Evolutionary conservation across 805 yeast species (phyloP).

Genomic region (Alloascoidea hylecoeti): DNA sequence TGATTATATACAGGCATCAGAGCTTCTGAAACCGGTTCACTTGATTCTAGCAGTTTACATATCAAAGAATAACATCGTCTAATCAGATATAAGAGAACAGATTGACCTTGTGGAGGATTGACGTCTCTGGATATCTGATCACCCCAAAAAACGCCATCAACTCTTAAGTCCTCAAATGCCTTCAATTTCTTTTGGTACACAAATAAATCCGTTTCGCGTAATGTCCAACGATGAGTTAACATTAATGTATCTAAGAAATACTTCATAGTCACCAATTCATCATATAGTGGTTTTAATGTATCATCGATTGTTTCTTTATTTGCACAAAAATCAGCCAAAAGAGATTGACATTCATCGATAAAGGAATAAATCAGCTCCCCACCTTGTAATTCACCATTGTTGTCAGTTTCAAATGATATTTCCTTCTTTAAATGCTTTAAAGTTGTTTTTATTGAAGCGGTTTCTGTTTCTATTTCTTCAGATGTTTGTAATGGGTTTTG

Average conservation of each 20-base stretch:
- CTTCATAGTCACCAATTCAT: slow-evolving; percentile 49
- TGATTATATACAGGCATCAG: slow-evolving; percentile 91
- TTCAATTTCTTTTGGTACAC: slow-evolving; percentile 63
- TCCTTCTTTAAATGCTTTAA: slow-evolving; percentile 15
- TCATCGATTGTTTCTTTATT: slow-evolving; percentile 25
- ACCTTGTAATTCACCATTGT: slow-evolving; percentile 14
- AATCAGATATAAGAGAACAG: slow-evolving; percentile 45
- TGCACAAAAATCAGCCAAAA: slow-evolving; percentile 52
- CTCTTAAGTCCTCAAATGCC: slow-evolving; percentile 59
- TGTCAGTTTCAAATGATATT: slow-evolving; percentile 6
- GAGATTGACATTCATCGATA: slow-evolving; percentile 70
- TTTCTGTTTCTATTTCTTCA: too few species aligned
- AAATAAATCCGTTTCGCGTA: slow-evolving; percentile 90
- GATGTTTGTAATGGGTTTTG: too few species aligned
- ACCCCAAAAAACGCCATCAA: slow-evolving; percentile 40
- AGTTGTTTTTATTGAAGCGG: too few species aligned
- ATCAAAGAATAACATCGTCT: slow-evolving; percentile 87
- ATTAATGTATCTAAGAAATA: slow-evolving; percentile 67
- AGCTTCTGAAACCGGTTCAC: slow-evolving; percentile 93
- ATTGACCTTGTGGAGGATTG: slow-evolving; percentile 32
- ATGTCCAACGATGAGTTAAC: slow-evolving; percentile 93
- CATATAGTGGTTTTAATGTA: slow-evolving; percentile 44
- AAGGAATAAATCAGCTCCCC: slow-evolving; percentile 21
- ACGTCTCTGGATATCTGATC: slow-evolving; percentile 8
- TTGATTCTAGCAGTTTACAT: slow-evolving; percentile 76